Base-by-base conservation (phyloP, 2,329 filamentous ascomycete genomes). In the Ophiostoma himal-ulmi region DNA sequence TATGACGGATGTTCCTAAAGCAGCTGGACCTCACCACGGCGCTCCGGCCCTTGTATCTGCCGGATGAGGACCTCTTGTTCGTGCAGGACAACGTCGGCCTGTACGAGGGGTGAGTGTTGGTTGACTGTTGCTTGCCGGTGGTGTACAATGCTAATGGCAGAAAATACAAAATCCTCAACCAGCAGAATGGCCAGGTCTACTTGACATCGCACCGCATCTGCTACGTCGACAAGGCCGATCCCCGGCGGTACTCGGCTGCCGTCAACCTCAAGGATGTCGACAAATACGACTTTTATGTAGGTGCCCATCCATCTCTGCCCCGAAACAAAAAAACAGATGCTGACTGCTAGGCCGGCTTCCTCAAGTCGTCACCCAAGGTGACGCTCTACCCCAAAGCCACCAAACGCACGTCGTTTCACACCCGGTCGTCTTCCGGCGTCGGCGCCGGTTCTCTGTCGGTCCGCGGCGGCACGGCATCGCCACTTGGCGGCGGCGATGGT, bases 21-120 rank as follows among this genome's bases (percentile, higher is more conserved):
- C 89, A 91, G 76, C 87, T 98, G 80, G 94, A 99, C 82, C 88
- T 99, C 77, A 99, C 95, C 71, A 97, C 94, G 82, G 95, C 95
- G 78, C 87, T 97, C 78, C 91, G 95, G 84, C 95, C 95, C 76
- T 91, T 90, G 73, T 91, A 97, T 79, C 87, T 96, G 75, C 91
- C 93, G 77, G 95, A 97, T 84, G 95, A 99, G 86, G 91, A 92
- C 75, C 85, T 98, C 70, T 86, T 99, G 72, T 98, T 97, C 82
- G 94, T 99, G 71, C 94, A 98, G 83, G 94, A 98, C 84, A 94
- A 93, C 79, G 94, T 99, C 76, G 95, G 95, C 75, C 85, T 99
- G 73, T 99, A 99, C 82, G 93, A 98, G 85, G 95, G 95, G 93
- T 96, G 85, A 82, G 89, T 82, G 11, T n/a, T 4, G 67, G 67